Base-by-base conservation (phyloP, 768 basidiomycete species). In the Phanerochaete carnosa region DNA sequence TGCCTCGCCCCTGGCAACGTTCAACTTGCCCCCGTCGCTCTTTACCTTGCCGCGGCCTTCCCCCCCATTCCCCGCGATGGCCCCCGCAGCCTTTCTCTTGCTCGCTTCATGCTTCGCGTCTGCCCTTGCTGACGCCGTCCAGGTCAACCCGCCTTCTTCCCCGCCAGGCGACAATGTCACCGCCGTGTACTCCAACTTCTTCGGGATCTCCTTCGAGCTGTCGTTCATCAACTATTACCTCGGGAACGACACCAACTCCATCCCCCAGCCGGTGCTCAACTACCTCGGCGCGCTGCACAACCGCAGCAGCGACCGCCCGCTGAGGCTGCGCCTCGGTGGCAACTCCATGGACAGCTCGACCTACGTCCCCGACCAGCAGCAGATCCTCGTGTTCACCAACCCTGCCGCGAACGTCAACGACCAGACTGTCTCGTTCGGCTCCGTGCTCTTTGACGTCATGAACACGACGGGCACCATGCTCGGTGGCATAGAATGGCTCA, bases 181-280 rank as follows among this genome's bases (percentile, higher is more conserved):
- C 46, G 75, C 76, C 37, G 81, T 84, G 3, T 70, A 74, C 49
- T 70, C 76, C 8, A 86, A 85, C 68, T 89, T 87, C 62, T 70
- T 89, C 16, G 88, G 88, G 9, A 81, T 88, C 68, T 83, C 81
- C 51, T 75, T 88, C 62, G 87, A 89, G 70, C 75, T 90, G 49
- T 83, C 82, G 50, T 85, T 85, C 62, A 77, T 87, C 60, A 77
- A 83, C 65, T 74, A 80, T 61, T 82, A 88, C 68, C 80, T 85
- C 61, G 84, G 84, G 46, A 80, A 82, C 65, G 76, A 80, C 64
- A 78, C 83, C 8, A 72, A 72, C 25, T 72, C 76, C 2, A 81
- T 88, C 23, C 84, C 84, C 35, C 69, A 75, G 8, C 76, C 82
- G 1, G 77, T 87, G 65, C 69, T 86, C 46, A 86, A 85, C 66